Base-by-base conservation (phyloP, 441 rosid genomes). In the Biscutella laevigata region DNA sequence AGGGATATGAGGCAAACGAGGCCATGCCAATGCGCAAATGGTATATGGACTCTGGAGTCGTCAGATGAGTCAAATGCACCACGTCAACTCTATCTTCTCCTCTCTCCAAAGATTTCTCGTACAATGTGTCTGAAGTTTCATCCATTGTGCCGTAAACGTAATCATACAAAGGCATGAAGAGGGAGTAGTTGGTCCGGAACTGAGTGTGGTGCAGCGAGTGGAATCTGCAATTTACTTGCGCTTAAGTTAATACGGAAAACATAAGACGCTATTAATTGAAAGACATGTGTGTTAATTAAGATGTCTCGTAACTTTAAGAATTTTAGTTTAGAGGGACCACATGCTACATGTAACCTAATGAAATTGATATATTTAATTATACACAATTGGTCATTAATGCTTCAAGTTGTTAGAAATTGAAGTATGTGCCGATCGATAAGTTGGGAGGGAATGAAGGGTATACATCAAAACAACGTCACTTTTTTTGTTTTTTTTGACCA, bases 161-260 rank as follows among this genome's bases (percentile, higher is more conserved):
- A 45, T 67, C 71, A 21, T 67, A 67, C 7, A 67, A 37, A 34
- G 71, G 71, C 71, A 67, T 67, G 42, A 67, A 67, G 34, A 67
- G 67, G 21, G 67, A 60, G 35, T 54, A 67, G 38, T 67, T 67
- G 7, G 71, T 67, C 42, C 71, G 46, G 46, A 67, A 67, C 26
- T 67, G 71, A 10, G 67, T 67, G 58, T 67, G 67, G 51, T 67
- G 71, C 11, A 67, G 53, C 21, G 56, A 55, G 45, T 62, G 59
- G 46, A 36, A 55, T 51, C 67, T 60, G 55, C 57, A 22, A 34
- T 32, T 40, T 10, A 7, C 11, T 13, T 55, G 34, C 42, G 3
- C 24, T 56, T 10, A 27, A 28, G 15, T 11, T 12, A 5, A 41
- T n/a, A 7, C 5, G 3, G 9, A 22, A 16, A 21, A 24, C 6